phyloP scores from a whole-genome alignment of 176 grass and related monocot species.

The Miscanthus lutarioriparius region DNA sequence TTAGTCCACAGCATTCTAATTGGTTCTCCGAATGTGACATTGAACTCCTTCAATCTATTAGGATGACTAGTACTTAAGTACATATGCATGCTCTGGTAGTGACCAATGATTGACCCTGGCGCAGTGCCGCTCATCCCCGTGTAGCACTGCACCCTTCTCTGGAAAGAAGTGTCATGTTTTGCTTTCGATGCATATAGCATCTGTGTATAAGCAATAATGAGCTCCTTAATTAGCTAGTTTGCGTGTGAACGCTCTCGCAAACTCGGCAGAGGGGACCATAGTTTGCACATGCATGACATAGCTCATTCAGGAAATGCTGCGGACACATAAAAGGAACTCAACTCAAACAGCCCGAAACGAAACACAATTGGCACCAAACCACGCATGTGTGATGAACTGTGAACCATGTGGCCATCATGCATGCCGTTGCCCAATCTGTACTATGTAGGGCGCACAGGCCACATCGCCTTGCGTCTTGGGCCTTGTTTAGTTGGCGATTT shows the following conservation, averaged over 20 bases:
- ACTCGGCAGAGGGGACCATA: too few relatives aligned
- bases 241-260: too few relatives aligned
- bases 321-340: too few relatives aligned
- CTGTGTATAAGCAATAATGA: background rate
- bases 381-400: background rate
- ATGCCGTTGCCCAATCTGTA: too few relatives aligned
- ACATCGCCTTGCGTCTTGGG: too few relatives aligned
- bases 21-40: slow-evolving; percentile 83
- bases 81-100: slow-evolving; percentile 78
- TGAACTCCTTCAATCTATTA: slow-evolving; percentile 91
- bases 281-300: too few relatives aligned
- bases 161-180: background rate
- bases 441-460: too few relatives aligned
- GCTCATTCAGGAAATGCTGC: too few relatives aligned
- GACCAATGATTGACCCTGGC: slow-evolving; percentile 45
- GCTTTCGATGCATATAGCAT: background rate
- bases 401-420: background rate
- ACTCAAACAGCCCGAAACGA: too few relatives aligned
- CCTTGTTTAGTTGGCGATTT: too few relatives aligned
- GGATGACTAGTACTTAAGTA: slow-evolving; percentile 74
- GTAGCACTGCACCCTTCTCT: too few relatives aligned
- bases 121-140: too few relatives aligned
- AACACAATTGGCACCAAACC: background rate
- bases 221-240: background rate
- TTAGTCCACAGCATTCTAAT: slow-evolving; percentile 64